phyloP scores from a whole-genome alignment of 2,329 filamentous ascomycete genomes.

The Orbilia blumenaviensis region DNA sequence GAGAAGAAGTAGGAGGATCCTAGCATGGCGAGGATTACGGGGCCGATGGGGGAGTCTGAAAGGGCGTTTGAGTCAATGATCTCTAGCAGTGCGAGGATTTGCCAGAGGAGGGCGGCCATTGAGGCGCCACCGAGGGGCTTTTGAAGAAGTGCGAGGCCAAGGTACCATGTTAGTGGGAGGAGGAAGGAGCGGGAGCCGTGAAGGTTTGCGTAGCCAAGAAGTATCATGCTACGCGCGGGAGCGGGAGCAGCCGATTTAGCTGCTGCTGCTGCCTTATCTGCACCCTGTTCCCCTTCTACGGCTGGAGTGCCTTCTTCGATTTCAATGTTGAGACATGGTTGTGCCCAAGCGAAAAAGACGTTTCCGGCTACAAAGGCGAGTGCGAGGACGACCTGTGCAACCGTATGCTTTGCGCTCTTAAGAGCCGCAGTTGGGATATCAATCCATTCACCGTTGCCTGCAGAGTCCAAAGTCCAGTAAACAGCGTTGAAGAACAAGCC shows the following conservation, averaged over 20 bases:
- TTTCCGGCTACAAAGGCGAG: conserved; percentile 84
- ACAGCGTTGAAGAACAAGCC: conserved; percentile 78
- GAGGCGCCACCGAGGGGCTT: conserved; percentile 95
- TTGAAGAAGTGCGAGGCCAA: conserved; percentile 80
- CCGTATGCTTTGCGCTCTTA: conserved; percentile 77
- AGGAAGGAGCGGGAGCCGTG: conserved; percentile 90
- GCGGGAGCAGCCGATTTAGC: conserved; percentile 57
- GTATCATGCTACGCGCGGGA: conserved; percentile 69
- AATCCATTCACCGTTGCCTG: conserved; percentile 86
- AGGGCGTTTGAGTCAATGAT: conserved; percentile 70
- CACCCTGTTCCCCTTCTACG: conserved; percentile 18
- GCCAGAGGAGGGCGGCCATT: conserved; percentile 83
- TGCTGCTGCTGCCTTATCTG: conserved; percentile 25
- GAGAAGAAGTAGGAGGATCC: conserved; percentile 97
- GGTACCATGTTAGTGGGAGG: conserved; percentile 78
- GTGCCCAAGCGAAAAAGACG: conserved; percentile 83
- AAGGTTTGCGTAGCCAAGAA: conserved; percentile 92
- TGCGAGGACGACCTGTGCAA: conserved; percentile 82
- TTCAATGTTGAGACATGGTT: conserved; percentile 81
- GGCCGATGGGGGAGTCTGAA: conserved; percentile 78
- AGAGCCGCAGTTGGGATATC: conserved; percentile 69
- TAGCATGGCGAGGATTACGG: conserved; percentile 83
- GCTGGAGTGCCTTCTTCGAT: conserved; percentile 60
- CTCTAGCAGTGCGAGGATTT: conserved; percentile 80
- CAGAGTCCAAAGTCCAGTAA: conserved; percentile 90